Conservation (phyloP, 2,329 filamentous ascomycete genomes). For the Neonectria ditissima region DNA sequence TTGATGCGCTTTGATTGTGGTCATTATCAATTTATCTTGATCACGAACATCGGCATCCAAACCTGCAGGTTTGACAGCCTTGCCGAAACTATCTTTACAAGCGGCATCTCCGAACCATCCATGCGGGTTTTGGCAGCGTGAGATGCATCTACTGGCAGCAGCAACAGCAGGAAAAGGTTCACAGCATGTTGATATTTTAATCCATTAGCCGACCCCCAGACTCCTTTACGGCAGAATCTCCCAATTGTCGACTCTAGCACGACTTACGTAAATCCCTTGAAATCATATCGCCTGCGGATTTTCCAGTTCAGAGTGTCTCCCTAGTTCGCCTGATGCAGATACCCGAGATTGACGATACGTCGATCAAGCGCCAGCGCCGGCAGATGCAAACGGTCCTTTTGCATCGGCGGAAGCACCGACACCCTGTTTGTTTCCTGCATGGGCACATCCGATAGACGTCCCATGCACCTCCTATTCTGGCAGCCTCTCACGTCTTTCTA, state of each 20-base stretch:
- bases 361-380: conserved; percentile 42
- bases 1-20: conserved; percentile 37
- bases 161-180: not conserved
- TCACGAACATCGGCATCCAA: conserved; percentile 24
- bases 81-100: conserved; percentile 20
- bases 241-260: conserved; percentile 8
- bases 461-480: conserved; percentile 28
- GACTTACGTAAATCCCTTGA: conserved; percentile 26
- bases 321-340: conserved; percentile 39
- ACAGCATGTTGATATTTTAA: not conserved
- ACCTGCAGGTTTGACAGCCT: conserved; percentile 19
- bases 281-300: conserved; percentile 15
- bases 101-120: not conserved
- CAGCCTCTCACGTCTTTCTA: conserved; percentile 36
- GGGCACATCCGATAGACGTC: conserved; percentile 32
- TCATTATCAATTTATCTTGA: conserved; percentile 29
- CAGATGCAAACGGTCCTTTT: conserved; percentile 29
- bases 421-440: conserved; percentile 31
- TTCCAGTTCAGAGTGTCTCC: conserved; percentile 27
- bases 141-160: not conserved
- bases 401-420: conserved; percentile 20
- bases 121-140: not conserved
- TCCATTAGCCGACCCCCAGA: not conserved
- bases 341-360: conserved; percentile 46
- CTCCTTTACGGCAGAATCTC: not conserved